These are phyloP conservation scores for Ziziphus jujuba DNA, from an alignment of 306 rosid genomes.

Conservation along the genomic window DNA sequence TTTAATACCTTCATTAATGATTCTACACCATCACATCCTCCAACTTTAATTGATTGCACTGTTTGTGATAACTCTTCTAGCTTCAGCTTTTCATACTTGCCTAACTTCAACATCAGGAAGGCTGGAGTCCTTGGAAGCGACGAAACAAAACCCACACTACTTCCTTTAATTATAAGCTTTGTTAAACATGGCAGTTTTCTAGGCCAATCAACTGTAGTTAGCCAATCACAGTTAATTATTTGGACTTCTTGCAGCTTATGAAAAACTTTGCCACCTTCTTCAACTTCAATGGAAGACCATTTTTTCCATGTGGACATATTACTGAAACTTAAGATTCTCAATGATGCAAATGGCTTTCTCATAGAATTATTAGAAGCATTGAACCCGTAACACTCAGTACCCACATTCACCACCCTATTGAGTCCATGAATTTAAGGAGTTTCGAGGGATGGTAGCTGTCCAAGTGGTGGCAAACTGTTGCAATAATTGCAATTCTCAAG, in stretches of 20 bases:
- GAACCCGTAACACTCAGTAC: conserved; percentile 16
- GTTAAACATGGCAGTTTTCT: conserved; percentile 6
- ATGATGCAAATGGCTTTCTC: too few relatives aligned
- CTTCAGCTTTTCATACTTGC: not conserved
- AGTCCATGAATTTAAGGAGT: not conserved
- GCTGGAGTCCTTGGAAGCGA: conserved; percentile 21
- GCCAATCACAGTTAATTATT: not conserved
- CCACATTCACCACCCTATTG: not conserved
- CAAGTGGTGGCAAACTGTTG: conserved; percentile 13
- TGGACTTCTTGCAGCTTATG: not conserved
- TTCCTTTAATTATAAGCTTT: not conserved
- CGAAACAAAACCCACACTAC: conserved; percentile 22
- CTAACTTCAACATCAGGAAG: not conserved
- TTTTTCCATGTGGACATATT: not conserved
- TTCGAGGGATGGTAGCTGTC: conserved; percentile 10
- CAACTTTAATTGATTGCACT: too few relatives aligned
- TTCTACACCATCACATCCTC: not conserved
- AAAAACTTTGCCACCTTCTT: not conserved
- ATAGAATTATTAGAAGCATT: too few relatives aligned
- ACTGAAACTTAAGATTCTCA: not conserved
- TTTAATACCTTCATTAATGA: not conserved
- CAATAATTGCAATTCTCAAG: not conserved
- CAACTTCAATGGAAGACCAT: not conserved
- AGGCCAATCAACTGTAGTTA: not conserved
- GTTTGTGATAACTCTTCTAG: too few relatives aligned